These are phyloP conservation scores for Diplodia sapinea DNA, from an alignment of 2,329 filamentous ascomycete species.

Conservation along the genomic window DNA sequence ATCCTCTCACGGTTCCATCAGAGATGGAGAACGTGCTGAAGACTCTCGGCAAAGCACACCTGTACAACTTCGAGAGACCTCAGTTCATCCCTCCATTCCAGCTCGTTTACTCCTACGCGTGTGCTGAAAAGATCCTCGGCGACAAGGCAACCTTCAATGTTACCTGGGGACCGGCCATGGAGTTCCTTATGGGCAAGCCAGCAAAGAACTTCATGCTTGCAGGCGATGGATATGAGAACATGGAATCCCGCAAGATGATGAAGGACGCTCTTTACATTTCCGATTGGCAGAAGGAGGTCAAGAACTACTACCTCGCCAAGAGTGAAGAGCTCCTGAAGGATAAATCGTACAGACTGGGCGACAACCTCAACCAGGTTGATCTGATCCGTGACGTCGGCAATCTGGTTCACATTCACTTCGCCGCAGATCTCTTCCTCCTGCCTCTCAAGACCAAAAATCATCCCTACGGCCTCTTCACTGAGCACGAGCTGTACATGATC, in stretches of 20 bases:
- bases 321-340: conserved; percentile 66
- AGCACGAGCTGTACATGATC: conserved; percentile 60
- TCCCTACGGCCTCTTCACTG: conserved; percentile 59
- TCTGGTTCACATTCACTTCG: conserved; percentile 61
- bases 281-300: conserved; percentile 68
- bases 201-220: conserved; percentile 63
- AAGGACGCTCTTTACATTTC: conserved; percentile 64
- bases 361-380: conserved; percentile 68
- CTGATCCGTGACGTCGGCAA: conserved; percentile 67
- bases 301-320: conserved; percentile 69
- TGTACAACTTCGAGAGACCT: conserved; percentile 74
- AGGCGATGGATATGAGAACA: conserved; percentile 44
- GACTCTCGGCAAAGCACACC: conserved; percentile 67
- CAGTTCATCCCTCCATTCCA: conserved; percentile 51
- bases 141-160: conserved; percentile 67
- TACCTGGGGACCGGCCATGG: conserved; percentile 68
- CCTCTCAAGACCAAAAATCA: conserved; percentile 61
- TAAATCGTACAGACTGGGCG: conserved; percentile 69
- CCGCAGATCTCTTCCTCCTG: conserved; percentile 60
- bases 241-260: conserved; percentile 43
- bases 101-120: conserved; percentile 66
- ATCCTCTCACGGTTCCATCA: conserved; percentile 71
- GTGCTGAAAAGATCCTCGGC: conserved; percentile 66
- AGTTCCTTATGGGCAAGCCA: conserved; percentile 65
- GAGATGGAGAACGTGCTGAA: conserved; percentile 76